A percentile compares a stretch with the other conserved stretches of the same genome.
These are phyloP conservation scores for Aspergillus ibericus DNA, from an alignment of 2,329 filamentous ascomycete genomes.

Conservation along the genomic window DNA sequence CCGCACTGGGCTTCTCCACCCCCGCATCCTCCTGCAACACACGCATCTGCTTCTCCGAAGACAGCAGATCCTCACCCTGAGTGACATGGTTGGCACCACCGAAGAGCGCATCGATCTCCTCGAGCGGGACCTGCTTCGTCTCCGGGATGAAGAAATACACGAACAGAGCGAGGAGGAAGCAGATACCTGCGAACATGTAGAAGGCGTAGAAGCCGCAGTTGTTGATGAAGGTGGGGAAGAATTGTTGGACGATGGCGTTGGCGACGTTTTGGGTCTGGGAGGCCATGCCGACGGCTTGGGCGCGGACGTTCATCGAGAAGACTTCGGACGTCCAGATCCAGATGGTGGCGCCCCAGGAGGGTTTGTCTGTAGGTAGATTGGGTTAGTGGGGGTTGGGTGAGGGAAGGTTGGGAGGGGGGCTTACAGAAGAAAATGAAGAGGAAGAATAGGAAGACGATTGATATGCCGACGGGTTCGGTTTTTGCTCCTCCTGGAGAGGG, in stretches of 20 bases:
- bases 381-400: conserved; percentile 21
- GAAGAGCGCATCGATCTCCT: conserved; percentile 42
- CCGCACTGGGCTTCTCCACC: conserved; percentile 16
- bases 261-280: conserved; percentile 63
- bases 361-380: conserved; percentile 54
- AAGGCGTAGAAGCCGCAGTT: conserved; percentile 59
- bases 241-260: conserved; percentile 68
- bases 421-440: conserved; percentile 56
- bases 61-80: conserved; percentile 34
- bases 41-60: conserved; percentile 24
- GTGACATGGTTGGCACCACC: conserved; percentile 39
- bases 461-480: conserved; percentile 60
- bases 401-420: neutral
- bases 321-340: conserved; percentile 72
- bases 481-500: conserved; percentile 56
- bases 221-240: conserved; percentile 67
- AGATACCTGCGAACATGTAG: conserved; percentile 56
- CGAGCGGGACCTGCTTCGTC: conserved; percentile 47
- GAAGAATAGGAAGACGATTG: conserved; percentile 69
- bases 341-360: conserved; percentile 67
- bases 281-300: conserved; percentile 69
- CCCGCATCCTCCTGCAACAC: conserved; percentile 12
- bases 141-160: conserved; percentile 56
- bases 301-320: conserved; percentile 71
- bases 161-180: conserved; percentile 52